A percentile compares a stretch with the other conserved stretches of the same genome.
Evolutionary conservation across 2,329 filamentous ascomycete genomes (phyloP).

Genomic region (Arthrobotrys entomopaga): DNA sequence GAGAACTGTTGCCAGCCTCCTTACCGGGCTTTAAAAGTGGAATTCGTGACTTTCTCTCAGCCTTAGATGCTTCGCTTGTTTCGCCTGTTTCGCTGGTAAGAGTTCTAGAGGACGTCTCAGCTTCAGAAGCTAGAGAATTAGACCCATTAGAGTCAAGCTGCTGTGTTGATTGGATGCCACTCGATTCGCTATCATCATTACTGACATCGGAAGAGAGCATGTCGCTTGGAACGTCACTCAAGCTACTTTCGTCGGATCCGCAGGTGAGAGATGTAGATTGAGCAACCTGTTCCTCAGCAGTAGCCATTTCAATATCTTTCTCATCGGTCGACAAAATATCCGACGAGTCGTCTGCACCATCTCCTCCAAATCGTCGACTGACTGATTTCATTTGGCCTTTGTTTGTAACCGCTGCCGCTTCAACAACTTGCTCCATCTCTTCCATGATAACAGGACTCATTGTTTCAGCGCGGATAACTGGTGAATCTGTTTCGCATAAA

Average conservation of each 20-base stretch:
- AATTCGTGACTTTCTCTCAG: conserved; percentile 29
- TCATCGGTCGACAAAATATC: neutral
- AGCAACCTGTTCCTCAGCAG: neutral
- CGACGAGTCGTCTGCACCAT: conserved; percentile 1
- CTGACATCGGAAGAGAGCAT: conserved; percentile 14
- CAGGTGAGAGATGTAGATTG: neutral
- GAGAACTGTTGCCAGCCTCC: neutral
- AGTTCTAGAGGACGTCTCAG: conserved; percentile 1
- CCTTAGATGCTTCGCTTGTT: neutral
- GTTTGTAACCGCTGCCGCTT: neutral
- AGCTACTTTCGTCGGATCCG: neutral
- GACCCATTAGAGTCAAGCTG: neutral
- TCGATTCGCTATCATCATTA: conserved; percentile 11
- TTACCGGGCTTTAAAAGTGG: conserved; percentile 27
- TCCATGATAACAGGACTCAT: conserved; percentile 18
- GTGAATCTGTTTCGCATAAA: neutral
- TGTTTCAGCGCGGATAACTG: conserved; percentile 3
- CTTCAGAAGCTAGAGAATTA: neutral
- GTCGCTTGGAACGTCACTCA: conserved; percentile 10
- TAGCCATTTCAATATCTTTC: neutral
- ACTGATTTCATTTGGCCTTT: neutral
- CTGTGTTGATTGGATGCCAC: neutral
- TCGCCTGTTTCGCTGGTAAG: conserved; percentile 10
- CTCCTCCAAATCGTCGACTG: neutral
- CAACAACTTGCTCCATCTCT: neutral